These are phyloP conservation scores for Neocallimastix lanati DNA, from an alignment of 192 early-diverging fungal genomes.

Conservation along the genomic window DNA sequence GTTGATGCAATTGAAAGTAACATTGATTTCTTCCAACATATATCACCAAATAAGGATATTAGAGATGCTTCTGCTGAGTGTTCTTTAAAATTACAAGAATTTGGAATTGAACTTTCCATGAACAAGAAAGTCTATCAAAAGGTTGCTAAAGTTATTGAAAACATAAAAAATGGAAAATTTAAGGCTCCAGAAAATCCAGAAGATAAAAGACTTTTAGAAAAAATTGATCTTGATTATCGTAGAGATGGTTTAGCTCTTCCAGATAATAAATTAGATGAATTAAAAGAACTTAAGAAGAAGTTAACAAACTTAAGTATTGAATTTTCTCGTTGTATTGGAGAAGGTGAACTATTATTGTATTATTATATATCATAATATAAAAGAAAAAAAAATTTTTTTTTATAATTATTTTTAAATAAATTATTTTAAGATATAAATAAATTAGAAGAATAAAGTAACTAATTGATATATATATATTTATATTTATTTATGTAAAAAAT, in stretches of 20 bases:
- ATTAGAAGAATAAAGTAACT: slow-evolving; percentile 37
- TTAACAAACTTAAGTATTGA: neutral
- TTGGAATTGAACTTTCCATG: slow-evolving; percentile 13
- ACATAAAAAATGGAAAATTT: slow-evolving; percentile 1
- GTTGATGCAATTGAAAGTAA: neutral
- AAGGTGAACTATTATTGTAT: neutral
- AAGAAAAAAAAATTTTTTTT: slow-evolving; percentile 3
- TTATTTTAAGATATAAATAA: no score
- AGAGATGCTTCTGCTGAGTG: slow-evolving; percentile 12
- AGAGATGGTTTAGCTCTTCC: slow-evolving; percentile 52
- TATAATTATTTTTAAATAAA: slow-evolving; percentile 48
- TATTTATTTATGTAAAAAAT: slow-evolving; percentile 7
- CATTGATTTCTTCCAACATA: slow-evolving; percentile 9
- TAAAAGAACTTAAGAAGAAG: slow-evolving; percentile 35
- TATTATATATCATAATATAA: no score
- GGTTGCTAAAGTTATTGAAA: slow-evolving; percentile 5
- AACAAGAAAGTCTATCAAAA: slow-evolving; percentile 12
- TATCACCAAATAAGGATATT: slow-evolving; percentile 10
- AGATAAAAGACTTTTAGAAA: slow-evolving; percentile 45
- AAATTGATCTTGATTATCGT: slow-evolving; percentile 39
- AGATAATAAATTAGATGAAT: slow-evolving; percentile 29
- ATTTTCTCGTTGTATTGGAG: slow-evolving; percentile 21
- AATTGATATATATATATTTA: slow-evolving; percentile 13
- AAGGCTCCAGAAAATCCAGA: slow-evolving; percentile 18
- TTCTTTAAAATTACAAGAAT: slow-evolving; percentile 7